Evolutionary conservation across 768 basidiomycete species (phyloP).

Genomic region (Calocybe indica): DNA sequence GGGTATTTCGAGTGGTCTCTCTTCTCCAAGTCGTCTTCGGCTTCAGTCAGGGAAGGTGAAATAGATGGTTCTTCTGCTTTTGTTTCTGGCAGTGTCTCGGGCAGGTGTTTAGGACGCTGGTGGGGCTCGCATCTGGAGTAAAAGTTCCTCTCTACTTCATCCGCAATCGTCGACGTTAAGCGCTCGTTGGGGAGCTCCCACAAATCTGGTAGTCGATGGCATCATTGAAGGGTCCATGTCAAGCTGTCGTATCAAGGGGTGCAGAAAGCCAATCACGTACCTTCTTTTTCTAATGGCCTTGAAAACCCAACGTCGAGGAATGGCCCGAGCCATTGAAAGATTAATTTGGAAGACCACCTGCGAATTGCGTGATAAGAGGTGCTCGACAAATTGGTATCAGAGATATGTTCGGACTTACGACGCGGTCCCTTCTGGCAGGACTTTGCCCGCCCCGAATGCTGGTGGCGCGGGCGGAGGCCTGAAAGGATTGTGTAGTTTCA

Average conservation of each 20-base stretch:
- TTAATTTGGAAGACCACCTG: constrained; percentile 39
- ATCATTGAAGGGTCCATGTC: neutral
- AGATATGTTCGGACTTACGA: constrained; percentile 22
- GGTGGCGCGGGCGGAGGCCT: constrained; percentile 42
- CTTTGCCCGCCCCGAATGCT: constrained; percentile 38
- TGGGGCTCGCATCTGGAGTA: constrained; percentile 46
- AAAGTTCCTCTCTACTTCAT: constrained; percentile 38
- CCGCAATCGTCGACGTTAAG: constrained; percentile 32
- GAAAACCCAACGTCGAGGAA: constrained; percentile 55
- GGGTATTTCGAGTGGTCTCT: neutral
- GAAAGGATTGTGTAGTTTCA: constrained; percentile 30
- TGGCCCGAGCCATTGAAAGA: constrained; percentile 49
- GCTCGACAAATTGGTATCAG: neutral
- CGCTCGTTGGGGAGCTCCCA: constrained; percentile 40
- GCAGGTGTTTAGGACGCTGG: constrained; percentile 32
- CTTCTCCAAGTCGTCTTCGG: neutral
- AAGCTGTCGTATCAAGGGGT: neutral
- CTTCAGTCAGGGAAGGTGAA: constrained; percentile 6
- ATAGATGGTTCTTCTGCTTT: constrained; percentile 3
- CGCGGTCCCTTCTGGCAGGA: constrained; percentile 36
- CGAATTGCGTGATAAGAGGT: neutral
- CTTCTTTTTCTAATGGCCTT: constrained; percentile 51
- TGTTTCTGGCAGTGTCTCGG: constrained; percentile 1
- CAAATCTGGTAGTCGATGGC: constrained; percentile 30
- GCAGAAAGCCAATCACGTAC: constrained; percentile 19